These are phyloP conservation scores for Mortierella sp. DNA, from an alignment of 371 early-diverging fungal species.

Conservation along the genomic window DNA sequence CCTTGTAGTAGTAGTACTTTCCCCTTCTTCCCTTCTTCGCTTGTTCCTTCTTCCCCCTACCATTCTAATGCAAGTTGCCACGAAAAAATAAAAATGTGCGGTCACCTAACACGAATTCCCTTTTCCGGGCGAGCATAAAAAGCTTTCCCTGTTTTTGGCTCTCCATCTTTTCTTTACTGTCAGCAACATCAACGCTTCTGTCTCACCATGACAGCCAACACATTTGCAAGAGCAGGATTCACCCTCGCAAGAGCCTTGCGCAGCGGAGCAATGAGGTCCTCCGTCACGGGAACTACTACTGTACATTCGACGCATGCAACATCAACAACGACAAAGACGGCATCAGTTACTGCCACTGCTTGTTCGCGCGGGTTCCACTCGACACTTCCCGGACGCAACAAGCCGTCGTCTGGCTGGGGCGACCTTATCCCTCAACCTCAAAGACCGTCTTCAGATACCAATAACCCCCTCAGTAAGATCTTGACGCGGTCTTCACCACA, in stretches of 20 bases:
- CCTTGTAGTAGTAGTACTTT: too few species aligned
- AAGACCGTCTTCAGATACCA: neutral
- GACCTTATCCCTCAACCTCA: slow-evolving; percentile 45
- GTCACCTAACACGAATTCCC: neutral
- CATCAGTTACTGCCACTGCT: neutral
- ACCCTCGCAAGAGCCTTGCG: neutral
- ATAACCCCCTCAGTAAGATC: slow-evolving; percentile 15
- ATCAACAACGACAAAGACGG: neutral
- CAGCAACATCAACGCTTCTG: neutral
- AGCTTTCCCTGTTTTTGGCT: too few species aligned
- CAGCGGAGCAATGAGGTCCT: neutral
- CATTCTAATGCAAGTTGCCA: neutral
- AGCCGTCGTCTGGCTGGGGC: slow-evolving; percentile 28
- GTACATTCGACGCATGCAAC: neutral
- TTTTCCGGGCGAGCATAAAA: neutral
- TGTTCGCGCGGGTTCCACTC: slow-evolving; percentile 23
- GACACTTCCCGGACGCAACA: slow-evolving; percentile 12
- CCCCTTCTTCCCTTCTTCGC: neutral
- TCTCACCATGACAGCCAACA: neutral
- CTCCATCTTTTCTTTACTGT: neutral
- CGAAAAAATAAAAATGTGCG: neutral
- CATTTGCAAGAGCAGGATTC: slow-evolving; percentile 13
- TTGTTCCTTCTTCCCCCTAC: neutral
- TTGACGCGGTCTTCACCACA: slow-evolving; percentile 21
- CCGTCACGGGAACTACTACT: neutral